Percentiles rank a stretch among this genome's conserved stretches.
phyloP scores from a whole-genome alignment of 2,329 filamentous ascomycete species.

The Curvularia verruculosa region DNA sequence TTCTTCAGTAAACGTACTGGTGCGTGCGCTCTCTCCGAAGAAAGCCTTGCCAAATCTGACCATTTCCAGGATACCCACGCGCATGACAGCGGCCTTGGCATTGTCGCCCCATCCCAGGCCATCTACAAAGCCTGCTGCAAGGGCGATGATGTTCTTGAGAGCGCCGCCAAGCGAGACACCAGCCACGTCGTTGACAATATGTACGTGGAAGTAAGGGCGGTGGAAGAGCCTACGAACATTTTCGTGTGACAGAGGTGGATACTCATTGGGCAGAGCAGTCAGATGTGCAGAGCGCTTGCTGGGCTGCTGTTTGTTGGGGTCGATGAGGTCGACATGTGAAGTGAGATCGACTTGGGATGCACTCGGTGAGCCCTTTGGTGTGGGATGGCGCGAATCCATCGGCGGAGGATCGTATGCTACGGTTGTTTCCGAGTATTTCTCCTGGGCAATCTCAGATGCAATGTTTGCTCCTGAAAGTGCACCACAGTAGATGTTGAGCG shows the following conservation, averaged over 20 bases:
- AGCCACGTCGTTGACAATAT: constrained; percentile 92
- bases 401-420: constrained; percentile 93
- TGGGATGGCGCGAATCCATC: constrained; percentile 81
- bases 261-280: constrained; percentile 77
- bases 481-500: constrained; percentile 93
- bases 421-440: constrained; percentile 97
- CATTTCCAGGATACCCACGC: constrained; percentile 93
- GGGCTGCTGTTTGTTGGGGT: constrained; percentile 60
- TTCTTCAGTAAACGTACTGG: constrained; percentile 93
- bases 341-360: constrained; percentile 58
- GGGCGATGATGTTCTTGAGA: constrained; percentile 93
- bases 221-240: constrained; percentile 89
- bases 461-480: constrained; percentile 96
- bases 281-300: constrained; percentile 71
- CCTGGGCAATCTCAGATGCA: constrained; percentile 88
- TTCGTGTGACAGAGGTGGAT: constrained; percentile 83
- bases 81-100: constrained; percentile 98
- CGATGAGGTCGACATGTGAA: constrained; percentile 57
- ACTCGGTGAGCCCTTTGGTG: constrained; percentile 59
- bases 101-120: constrained; percentile 98
- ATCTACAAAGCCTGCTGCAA: constrained; percentile 93
- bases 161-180: constrained; percentile 94
- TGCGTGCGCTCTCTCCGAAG: constrained; percentile 80
- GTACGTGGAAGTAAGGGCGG: constrained; percentile 95
- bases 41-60: constrained; percentile 94